phyloP scores from a whole-genome alignment of 208 protist species.

The Leishmania gerbilli region DNA sequence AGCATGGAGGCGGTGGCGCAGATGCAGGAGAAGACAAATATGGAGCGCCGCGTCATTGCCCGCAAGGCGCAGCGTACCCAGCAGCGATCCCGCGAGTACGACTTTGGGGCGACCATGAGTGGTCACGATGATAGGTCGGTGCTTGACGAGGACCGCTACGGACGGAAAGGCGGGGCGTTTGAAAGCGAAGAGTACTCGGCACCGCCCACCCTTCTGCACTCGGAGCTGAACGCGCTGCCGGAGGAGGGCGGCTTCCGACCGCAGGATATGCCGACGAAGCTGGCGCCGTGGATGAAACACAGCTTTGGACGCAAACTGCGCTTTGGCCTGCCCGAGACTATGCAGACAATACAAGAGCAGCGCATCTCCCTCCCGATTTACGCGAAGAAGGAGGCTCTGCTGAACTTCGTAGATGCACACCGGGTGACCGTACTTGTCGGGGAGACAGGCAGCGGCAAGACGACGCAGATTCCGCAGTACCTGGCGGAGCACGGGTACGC shows the following conservation, averaged over 20 bases:
- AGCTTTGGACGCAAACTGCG: slow-evolving; percentile 65
- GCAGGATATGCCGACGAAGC: slow-evolving; percentile 46
- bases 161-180: not conserved
- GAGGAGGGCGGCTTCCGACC: slow-evolving; percentile 72
- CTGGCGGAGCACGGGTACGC: slow-evolving; percentile 91
- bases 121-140: not conserved
- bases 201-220: slow-evolving; percentile 50
- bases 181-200: slow-evolving; percentile 22
- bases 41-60: slow-evolving; percentile 78
- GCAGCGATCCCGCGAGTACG: slow-evolving; percentile 16
- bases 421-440: slow-evolving; percentile 92
- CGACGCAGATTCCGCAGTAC: slow-evolving; percentile 96
- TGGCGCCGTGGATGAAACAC: slow-evolving; percentile 87
- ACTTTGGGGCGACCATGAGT: not conserved
- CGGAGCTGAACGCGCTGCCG: slow-evolving; percentile 61
- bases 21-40: slow-evolving; percentile 76
- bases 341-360: slow-evolving; percentile 76
- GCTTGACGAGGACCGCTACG: not conserved
- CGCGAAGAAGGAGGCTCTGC: slow-evolving; percentile 87
- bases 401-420: slow-evolving; percentile 86
- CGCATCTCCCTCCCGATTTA: slow-evolving; percentile 95
- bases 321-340: slow-evolving; percentile 64
- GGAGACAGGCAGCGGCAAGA: slow-evolving; percentile 98
- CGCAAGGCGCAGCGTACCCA: slow-evolving; percentile 39
- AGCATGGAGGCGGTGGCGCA: slow-evolving; percentile 79